Evolutionary conservation across 176 grass and related monocot genomes (phyloP).

Genomic region (Hyparrhenia diplandra): DNA sequence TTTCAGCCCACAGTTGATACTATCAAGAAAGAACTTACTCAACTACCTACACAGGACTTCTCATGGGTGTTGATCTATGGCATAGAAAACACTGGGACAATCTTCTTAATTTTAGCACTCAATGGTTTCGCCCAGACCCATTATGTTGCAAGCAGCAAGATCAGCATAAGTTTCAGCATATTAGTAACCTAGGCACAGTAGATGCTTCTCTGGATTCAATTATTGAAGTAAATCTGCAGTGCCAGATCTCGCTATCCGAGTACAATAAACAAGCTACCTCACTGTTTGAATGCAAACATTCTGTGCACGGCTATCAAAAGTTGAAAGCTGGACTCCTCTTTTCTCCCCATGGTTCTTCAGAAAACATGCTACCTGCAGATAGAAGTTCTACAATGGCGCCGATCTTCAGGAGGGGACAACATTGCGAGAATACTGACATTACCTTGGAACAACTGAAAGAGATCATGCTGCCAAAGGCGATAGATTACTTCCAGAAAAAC

Average conservation of each 20-base stretch:
- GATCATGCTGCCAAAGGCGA: not conserved
- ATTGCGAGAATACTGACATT: not conserved
- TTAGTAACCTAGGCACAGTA: not conserved
- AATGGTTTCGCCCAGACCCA: no score
- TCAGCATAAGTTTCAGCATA: not conserved
- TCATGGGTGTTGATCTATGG: no score
- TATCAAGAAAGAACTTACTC: no score
- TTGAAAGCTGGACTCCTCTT: not conserved
- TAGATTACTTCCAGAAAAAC: not conserved
- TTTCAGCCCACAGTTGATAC: no score
- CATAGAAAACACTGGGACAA: no score
- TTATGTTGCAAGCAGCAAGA: not conserved
- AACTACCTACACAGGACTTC: no score
- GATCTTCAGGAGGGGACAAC: not conserved
- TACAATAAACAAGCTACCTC: not conserved
- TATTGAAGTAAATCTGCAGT: not conserved
- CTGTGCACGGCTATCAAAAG: not conserved
- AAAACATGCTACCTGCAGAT: not conserved
- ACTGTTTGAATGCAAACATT: not conserved
- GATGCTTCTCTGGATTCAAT: not conserved
- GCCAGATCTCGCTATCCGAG: not conserved
- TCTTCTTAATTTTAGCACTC: no score
- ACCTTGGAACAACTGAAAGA: no score
- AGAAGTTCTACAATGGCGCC: not conserved
- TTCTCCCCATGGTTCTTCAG: not conserved